phyloP scores from a whole-genome alignment of 768 basidiomycete species.

The Rhizopogon vulgaris region DNA sequence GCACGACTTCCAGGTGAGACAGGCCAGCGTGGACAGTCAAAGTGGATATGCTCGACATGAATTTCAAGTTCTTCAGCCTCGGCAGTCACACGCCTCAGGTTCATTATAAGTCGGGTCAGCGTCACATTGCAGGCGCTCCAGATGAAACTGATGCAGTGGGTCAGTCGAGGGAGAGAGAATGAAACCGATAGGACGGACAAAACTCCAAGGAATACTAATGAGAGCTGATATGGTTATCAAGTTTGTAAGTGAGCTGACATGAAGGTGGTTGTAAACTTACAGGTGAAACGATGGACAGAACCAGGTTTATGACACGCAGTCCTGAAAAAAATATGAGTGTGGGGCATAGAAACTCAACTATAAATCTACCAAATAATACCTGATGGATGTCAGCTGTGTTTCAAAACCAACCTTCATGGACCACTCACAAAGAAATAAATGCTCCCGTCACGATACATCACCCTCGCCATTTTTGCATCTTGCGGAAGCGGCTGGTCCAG shows the following conservation, averaged over 20 bases:
- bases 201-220: conserved; percentile 15
- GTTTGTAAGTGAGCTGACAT: background rate
- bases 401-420: background rate
- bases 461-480: conserved; percentile 11
- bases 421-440: conserved; percentile 21
- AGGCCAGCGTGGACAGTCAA: background rate
- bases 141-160: conserved; percentile 19
- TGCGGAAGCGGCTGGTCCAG: conserved; percentile 18
- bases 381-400: conserved; percentile 5
- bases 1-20: background rate
- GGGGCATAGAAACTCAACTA: too few species aligned
- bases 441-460: conserved; percentile 24
- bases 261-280: conserved; percentile 9
- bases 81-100: conserved; percentile 20
- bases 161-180: conserved; percentile 1
- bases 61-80: background rate
- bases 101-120: conserved; percentile 27
- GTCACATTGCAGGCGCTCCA: conserved; percentile 30
- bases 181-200: conserved; percentile 9
- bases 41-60: background rate
- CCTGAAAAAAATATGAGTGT: conserved; percentile 5
- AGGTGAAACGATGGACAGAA: conserved; percentile 15
- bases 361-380: conserved; percentile 19
- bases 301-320: conserved; percentile 16
- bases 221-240: conserved; percentile 6